Evolutionary conservation across 148 eudicot species (phyloP).

Genomic region (Chenopodium suecicum): DNA sequence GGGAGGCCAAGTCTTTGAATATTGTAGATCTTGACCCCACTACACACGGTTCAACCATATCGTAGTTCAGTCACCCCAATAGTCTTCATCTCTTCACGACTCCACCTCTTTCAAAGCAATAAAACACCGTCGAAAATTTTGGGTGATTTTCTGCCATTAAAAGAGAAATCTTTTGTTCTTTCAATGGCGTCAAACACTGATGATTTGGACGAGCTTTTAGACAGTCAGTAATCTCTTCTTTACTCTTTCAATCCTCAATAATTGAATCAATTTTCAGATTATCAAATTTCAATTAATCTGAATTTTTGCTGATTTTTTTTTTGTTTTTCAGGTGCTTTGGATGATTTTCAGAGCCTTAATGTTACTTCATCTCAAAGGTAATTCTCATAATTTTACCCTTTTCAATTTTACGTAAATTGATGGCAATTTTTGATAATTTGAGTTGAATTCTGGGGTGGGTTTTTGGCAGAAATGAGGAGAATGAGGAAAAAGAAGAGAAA

Average conservation of each 20-base stretch:
- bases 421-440: constrained; percentile 1
- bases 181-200: constrained; percentile 65
- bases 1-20: no score
- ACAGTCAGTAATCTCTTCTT: constrained; percentile 45
- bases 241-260: neutral
- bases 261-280: neutral
- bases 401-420: neutral
- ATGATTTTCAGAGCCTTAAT: constrained; percentile 83
- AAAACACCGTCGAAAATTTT: neutral
- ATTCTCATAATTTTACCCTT: neutral
- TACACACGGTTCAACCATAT: neutral
- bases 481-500: constrained; percentile 36
- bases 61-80: neutral
- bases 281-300: neutral
- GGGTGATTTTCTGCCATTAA: neutral
- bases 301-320: neutral
- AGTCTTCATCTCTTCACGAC: neutral
- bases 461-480: constrained; percentile 46
- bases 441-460: constrained; percentile 15
- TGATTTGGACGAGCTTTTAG: constrained; percentile 76
- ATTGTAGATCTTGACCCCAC: neutral
- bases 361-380: constrained; percentile 63
- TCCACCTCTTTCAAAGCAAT: neutral
- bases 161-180: neutral
- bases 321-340: constrained; percentile 78